A percentile compares a stretch with the other conserved stretches of the same genome.
Evolutionary conservation across 2,329 filamentous ascomycete genomes (phyloP).

Genomic region (Colletotrichum tropicale): DNA sequence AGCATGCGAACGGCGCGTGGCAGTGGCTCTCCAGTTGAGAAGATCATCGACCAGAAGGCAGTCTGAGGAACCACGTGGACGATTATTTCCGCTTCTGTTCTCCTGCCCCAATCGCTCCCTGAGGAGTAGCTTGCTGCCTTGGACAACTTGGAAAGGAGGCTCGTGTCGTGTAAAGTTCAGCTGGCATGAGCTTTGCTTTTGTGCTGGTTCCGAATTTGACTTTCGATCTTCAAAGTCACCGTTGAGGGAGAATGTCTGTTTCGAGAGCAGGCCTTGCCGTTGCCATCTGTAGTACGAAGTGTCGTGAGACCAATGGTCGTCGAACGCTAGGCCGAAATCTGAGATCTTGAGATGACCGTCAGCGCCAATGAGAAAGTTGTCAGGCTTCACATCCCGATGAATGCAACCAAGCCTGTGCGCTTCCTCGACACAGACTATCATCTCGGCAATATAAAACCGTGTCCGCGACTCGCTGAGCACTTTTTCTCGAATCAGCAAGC

Average conservation of each 20-base stretch:
- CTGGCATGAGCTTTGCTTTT: neutral
- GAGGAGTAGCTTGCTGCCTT: conserved; percentile 29
- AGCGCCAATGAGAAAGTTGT: conserved; percentile 92
- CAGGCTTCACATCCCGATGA: conserved; percentile 94
- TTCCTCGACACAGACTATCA: conserved; percentile 94
- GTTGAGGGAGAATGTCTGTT: conserved; percentile 73
- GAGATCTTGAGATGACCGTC: conserved; percentile 94
- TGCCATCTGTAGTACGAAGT: conserved; percentile 85
- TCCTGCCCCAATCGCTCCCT: neutral
- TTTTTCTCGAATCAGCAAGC: conserved; percentile 83
- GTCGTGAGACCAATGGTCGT: conserved; percentile 94
- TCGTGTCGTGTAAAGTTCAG: conserved; percentile 15
- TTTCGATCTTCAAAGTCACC: conserved; percentile 75
- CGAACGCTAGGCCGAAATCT: conserved; percentile 94
- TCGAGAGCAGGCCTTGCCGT: conserved; percentile 78
- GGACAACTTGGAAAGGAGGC: conserved; percentile 22
- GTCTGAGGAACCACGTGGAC: neutral
- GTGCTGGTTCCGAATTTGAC: neutral
- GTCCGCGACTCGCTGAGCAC: conserved; percentile 79
- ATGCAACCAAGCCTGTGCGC: conserved; percentile 89
- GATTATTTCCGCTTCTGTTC: neutral
- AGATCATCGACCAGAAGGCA: conserved; percentile 47
- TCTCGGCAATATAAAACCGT: conserved; percentile 90
- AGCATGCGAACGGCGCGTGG: conserved; percentile 74
- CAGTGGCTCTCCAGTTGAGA: conserved; percentile 72